Evolutionary conservation across 2,329 filamentous ascomycete species (phyloP).

Genomic region (Trematosphaeria pertusa): DNA sequence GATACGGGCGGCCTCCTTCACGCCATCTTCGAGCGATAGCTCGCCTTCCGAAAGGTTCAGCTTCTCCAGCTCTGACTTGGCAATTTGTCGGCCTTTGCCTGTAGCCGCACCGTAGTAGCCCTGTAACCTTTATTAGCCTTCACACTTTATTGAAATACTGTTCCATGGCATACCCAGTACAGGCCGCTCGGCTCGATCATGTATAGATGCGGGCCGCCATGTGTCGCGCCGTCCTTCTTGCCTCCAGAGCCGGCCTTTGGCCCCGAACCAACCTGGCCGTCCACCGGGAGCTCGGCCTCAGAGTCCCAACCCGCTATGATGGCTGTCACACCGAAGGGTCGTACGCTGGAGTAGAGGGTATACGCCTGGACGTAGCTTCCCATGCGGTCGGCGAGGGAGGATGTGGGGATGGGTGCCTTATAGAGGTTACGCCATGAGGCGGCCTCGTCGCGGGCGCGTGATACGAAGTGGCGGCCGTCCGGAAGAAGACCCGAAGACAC

Average conservation of each 20-base stretch:
- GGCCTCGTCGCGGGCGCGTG: conserved; percentile 92
- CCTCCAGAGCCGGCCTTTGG: conserved; percentile 82
- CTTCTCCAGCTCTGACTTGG: conserved; percentile 98
- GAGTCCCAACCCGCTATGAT: conserved; percentile 95
- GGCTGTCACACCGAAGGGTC: conserved; percentile 94
- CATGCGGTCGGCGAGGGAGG: conserved; percentile 89
- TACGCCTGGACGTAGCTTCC: conserved; percentile 96
- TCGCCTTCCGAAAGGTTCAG: conserved; percentile 81
- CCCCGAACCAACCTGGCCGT: conserved; percentile 86
- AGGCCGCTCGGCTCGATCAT: conserved; percentile 98
- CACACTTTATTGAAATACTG: neutral
- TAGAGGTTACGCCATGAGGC: conserved; percentile 89
- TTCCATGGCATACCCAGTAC: conserved; percentile 73
- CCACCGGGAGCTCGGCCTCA: conserved; percentile 82
- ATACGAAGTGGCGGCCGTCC: conserved; percentile 93
- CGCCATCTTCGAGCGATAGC: conserved; percentile 81
- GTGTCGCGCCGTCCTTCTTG: conserved; percentile 75
- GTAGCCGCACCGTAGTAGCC: conserved; percentile 98
- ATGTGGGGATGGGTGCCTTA: conserved; percentile 90
- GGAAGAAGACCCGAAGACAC: conserved; percentile 93
- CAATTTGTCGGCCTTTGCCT: conserved; percentile 93
- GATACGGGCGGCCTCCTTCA: conserved; percentile 96
- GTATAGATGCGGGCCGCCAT: conserved; percentile 92
- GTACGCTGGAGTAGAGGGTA: conserved; percentile 95
- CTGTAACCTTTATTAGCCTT: conserved; percentile 44